Percentiles rank a stretch among this genome's conserved stretches.
These are phyloP conservation scores for Clavariopsis aquatica DNA, from an alignment of 495 filamentous ascomycete species.

Conservation along the genomic window DNA sequence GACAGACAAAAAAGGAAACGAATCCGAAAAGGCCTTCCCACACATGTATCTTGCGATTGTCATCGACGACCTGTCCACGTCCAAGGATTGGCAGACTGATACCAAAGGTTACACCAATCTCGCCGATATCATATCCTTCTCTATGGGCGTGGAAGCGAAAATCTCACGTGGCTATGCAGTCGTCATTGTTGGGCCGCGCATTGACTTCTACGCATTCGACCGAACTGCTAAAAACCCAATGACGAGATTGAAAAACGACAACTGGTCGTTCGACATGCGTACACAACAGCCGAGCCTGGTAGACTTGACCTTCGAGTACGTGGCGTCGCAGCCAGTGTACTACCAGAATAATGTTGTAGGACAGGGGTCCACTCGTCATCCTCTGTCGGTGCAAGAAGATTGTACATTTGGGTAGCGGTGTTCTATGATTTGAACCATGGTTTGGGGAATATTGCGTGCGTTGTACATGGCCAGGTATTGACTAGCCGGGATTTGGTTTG, in stretches of 20 bases:
- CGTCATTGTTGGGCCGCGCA: slow-evolving; percentile 12
- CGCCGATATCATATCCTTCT: slow-evolving; percentile 12
- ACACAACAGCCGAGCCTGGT: neutral
- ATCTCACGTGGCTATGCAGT: slow-evolving; percentile 6
- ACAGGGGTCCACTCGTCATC: neutral
- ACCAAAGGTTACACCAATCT: neutral
- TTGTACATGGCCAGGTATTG: too few species aligned
- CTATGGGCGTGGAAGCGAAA: slow-evolving; percentile 7
- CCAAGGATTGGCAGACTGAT: neutral
- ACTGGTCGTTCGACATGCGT: slow-evolving; percentile 16
- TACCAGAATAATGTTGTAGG: slow-evolving; percentile 4
- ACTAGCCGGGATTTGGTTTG: too few species aligned
- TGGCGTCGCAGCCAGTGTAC: neutral
- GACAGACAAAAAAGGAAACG: neutral
- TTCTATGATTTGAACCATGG: too few species aligned
- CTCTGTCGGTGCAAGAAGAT: too few species aligned
- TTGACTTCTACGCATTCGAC: slow-evolving; percentile 28
- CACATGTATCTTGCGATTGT: slow-evolving; percentile 21
- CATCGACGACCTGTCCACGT: slow-evolving; percentile 17
- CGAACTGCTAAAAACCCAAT: neutral
- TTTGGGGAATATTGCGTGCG: too few species aligned
- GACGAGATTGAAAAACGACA: neutral
- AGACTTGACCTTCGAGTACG: neutral
- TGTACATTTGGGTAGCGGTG: too few species aligned
- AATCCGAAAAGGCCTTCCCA: neutral